phyloP scores from a whole-genome alignment of 495 filamentous ascomycete species.

The Neurospora terricola region DNA sequence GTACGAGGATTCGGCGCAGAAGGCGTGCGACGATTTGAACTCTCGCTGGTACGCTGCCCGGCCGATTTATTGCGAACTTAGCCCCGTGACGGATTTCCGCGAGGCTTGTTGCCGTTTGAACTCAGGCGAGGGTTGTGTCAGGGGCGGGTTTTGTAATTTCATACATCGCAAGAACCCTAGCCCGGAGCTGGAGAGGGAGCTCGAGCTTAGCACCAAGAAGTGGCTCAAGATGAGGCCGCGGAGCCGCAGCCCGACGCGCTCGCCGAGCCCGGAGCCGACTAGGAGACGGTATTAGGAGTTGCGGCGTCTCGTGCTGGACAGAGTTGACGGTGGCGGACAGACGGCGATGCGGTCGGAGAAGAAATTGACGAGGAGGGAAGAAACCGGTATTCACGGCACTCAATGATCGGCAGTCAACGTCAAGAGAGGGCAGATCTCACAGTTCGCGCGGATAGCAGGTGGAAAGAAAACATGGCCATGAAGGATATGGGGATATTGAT shows the following conservation, averaged over 20 bases:
- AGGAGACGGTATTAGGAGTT: conserved; percentile 49
- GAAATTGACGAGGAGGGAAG: no score
- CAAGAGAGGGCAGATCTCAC: neutral
- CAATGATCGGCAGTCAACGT: neutral
- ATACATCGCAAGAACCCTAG: conserved; percentile 94
- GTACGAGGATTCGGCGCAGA: conserved; percentile 94
- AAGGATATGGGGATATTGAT: neutral
- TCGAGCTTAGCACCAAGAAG: conserved; percentile 86
- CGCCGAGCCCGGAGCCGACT: conserved; percentile 68
- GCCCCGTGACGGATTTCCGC: conserved; percentile 94
- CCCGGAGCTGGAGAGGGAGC: conserved; percentile 76
- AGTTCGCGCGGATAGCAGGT: neutral
- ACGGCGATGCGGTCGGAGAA: neutral
- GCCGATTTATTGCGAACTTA: conserved; percentile 95
- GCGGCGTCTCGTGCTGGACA: neutral
- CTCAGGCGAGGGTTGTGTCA: conserved; percentile 86
- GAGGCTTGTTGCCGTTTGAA: conserved; percentile 96
- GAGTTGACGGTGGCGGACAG: neutral
- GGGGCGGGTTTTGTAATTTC: conserved; percentile 98
- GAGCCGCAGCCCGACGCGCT: conserved; percentile 66
- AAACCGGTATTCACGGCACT: no score
- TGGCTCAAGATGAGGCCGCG: conserved; percentile 86
- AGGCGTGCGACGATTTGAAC: conserved; percentile 89
- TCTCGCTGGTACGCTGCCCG: conserved; percentile 93
- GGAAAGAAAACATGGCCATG: neutral